Base-by-base conservation (phyloP, 176 grass and related monocot species). In the Stipa capillata region DNA sequence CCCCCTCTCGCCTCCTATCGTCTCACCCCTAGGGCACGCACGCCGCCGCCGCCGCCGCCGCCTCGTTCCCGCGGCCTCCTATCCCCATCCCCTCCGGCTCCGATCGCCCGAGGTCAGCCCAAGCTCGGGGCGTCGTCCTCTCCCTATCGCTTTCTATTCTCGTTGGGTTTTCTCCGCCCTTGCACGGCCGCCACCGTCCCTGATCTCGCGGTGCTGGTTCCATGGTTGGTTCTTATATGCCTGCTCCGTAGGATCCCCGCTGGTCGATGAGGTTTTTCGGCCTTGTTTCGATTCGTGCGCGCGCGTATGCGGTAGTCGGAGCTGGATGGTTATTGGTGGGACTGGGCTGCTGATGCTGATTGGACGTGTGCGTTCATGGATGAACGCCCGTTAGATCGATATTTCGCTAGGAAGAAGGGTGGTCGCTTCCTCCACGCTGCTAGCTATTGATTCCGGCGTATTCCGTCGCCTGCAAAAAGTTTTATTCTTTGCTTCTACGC, bases 1-100 rank as follows among this genome's bases (percentile, higher is more conserved):
- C 16, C 15, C 18, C 25, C 33, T 50, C 27, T 53, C 61, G 47
- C 62, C 17, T 48, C 73, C 33, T 23, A 41, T 59, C 70, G 37
- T 71, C 74, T 72, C 48, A 40, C 77, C 57, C 27, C 86, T 88
- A 84, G 86, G 86, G 81, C 68, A 75, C 31, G 21, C 72, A 17
- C 57, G 12, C 2, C 71, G 51, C 52, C 72, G 36, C 42, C 84
- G 45, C n/a, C 76, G 69, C 23, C 57, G 63, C 9, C 42, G 12
- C 71, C 59, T 15, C 61, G 40, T 29, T 47, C 65, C 14, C 52
- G 20, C 4, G 39, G 47, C 74, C 40, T 68, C 63, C 12, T 70
- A 50, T 21, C 33, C 66, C 54, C 47, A 20, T 28, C 34, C 73
- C 10, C 35, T 43, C 27, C 58, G 74, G 8, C 44, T 52, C 41